Base-by-base conservation (phyloP, 108 stramenopile genomes). In the Hondaea fermentalgiana region DNA sequence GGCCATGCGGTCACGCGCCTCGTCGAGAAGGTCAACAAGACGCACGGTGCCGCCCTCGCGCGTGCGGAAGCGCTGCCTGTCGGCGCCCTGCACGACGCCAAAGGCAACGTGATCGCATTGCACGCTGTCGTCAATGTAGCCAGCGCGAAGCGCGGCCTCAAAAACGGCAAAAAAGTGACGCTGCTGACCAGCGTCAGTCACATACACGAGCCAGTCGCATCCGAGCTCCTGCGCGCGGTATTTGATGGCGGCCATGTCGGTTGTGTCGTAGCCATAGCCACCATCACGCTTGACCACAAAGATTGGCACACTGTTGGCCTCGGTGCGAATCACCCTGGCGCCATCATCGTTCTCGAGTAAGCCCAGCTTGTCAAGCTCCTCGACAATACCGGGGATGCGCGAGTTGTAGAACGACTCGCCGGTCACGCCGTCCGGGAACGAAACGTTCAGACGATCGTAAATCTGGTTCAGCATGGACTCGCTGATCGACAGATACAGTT, bases 341-440 rank as follows among this genome's bases (percentile, higher is more conserved):
- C 98, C 98, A 44, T 98, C 97, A 89, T 97, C 96, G 43, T 94
- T 90, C 44, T 72, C 72, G 51, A 97, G 87, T 71, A 95, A 88
- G 23, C 96, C 96, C 53, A 91, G 88, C 42, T 92, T 76, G 0
- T 94, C 89, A 60, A 99, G 96, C 88, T 97, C 96, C 55, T 98
- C 95, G 88, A 99, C 96, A 47, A 96, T 96, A 8, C 94, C 91
- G 3, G 98, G 97, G 71, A 99, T 98, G 92, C 95, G 97, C 88
- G 95, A 94, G 90, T 99, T 99, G 96, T 99, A 99, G 93, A 99
- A 99, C 42, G 96, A 96, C 92, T 99, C 99, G 28, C 99, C 99
- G 87, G 91, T 95, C 23, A 89, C 23, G 21, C 88, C 28, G 93
- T 99, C 98, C 60, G 96, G 90, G 44, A 98, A 93, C 10, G 90